Evolutionary conservation across 345 rosid genomes (phyloP).

Genomic region (Bruguiera gymnorhiza): DNA sequence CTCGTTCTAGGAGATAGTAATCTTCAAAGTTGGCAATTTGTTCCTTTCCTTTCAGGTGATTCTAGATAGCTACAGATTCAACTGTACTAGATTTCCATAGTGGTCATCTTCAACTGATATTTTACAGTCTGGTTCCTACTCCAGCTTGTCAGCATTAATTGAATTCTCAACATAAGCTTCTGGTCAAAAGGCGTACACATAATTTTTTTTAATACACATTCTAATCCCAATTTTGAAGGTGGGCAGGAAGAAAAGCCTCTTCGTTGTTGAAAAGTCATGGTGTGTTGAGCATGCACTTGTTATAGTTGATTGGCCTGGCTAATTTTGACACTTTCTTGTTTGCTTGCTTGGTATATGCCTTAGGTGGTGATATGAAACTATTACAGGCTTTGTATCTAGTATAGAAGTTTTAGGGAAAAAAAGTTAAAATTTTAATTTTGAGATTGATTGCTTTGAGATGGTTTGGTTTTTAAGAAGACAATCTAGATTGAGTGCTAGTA

Average conservation of each 20-base stretch:
- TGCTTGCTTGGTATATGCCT: not conserved
- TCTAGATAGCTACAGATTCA: conserved; percentile 47
- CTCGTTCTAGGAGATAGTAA: not conserved
- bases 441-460: not conserved
- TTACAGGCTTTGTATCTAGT: not conserved
- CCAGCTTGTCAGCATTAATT: conserved; percentile 72
- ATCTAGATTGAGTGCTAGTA: too few relatives aligned
- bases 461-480: too few relatives aligned
- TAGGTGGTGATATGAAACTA: too few relatives aligned
- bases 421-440: not conserved
- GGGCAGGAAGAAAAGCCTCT: conserved; percentile 73
- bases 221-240: conserved; percentile 59
- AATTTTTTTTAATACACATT: conserved; percentile 61
- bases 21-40: not conserved
- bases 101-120: conserved; percentile 83
- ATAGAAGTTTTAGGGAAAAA: not conserved
- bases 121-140: conserved; percentile 54
- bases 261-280: conserved; percentile 85
- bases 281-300: conserved; percentile 26
- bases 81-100: conserved; percentile 51
- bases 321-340: not conserved
- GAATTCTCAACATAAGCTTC: conserved; percentile 85
- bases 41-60: conserved; percentile 49
- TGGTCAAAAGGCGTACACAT: conserved; percentile 82
- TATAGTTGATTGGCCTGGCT: not conserved